Conservation (phyloP, 129 eudicot species). For the Ambrosia trifida region DNA sequence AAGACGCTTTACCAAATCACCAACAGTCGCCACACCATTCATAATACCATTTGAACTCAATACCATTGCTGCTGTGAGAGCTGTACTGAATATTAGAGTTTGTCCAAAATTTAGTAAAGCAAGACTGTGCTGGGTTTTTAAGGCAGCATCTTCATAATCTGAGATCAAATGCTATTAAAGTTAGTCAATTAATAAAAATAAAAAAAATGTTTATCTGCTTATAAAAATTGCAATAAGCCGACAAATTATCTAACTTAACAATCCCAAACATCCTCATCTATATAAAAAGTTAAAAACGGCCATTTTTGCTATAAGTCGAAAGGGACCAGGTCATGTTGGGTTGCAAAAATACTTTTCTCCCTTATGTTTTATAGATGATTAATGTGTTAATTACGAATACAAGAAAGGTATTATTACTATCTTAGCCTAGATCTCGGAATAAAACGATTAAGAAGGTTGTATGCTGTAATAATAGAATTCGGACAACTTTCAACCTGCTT, state of each 20-base stretch:
- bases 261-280: no score
- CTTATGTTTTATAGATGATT: not conserved
- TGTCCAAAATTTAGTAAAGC: conserved; percentile 93
- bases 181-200: conserved; percentile 10
- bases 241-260: no score
- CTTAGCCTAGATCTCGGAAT: not conserved
- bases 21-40: conserved; percentile 82
- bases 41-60: conserved; percentile 78
- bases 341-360: not conserved
- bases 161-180: conserved; percentile 18
- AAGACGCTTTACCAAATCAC: conserved; percentile 73
- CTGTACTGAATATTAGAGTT: conserved; percentile 73
- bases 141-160: conserved; percentile 96
- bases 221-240: no score
- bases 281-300: not conserved
- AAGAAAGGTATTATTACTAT: not conserved
- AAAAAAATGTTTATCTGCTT: no score
- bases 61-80: conserved; percentile 91
- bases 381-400: not conserved
- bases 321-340: not conserved
- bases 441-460: not conserved
- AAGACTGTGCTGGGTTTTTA: conserved; percentile 90
- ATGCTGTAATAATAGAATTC: not conserved
- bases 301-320: not conserved
- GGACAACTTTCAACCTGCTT: not conserved